Evolutionary conservation across 1,139 yeast species (phyloP), one percentile per base, ranked within the genome.

Genomic region (Sugiyamaella sp.): DNA sequence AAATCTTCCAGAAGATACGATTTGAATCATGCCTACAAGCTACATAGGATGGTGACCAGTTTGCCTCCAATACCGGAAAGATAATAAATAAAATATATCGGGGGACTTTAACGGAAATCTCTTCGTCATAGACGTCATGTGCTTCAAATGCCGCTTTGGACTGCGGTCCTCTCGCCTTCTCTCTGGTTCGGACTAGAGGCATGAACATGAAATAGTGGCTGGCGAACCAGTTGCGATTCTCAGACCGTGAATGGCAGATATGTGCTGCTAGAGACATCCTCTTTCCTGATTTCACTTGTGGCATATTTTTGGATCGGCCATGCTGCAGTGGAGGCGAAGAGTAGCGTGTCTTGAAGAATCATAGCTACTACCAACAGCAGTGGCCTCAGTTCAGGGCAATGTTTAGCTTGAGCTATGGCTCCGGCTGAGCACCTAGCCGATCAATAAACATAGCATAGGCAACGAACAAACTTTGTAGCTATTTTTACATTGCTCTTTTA

Each of bases 381-480:
- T 8, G 35, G 14, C 29, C 12, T 4, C 17, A 41, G 22, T 24
- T 19, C 14, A 39, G 25, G 17, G n/a, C 25, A 29, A 38, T 17
- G 22, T 38, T 17, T 17, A 38, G n/a, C 16, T 38, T 38, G n/a
- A 25, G 42, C 45, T 41, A 25, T 27, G 45, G 45, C 27, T 41
- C 29, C 45, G 14, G 45, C 33, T 3, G 8, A 41, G 33, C 25
- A 16, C 35, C 25, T 24, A 41, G 35, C 45, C 45, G 45, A 16
- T 41, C 12, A 16, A 25, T 2, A 41, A 21, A 29, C 14, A 29
- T 12, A 5, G n/a, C 14, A 4, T 5, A n/a, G n/a, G n/a, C n/a
- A n/a, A n/a, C 14, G 14, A 29, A 29, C 35, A 29, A 29, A 29
- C 8, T 29, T 29, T 29, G 35, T 12, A 29, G 35, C 35, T 29